Percentiles rank a stretch among this genome's conserved stretches.
Evolutionary conservation across 805 yeast genomes (phyloP).

Genomic region (Cyberlindnera misumaiensis): DNA sequence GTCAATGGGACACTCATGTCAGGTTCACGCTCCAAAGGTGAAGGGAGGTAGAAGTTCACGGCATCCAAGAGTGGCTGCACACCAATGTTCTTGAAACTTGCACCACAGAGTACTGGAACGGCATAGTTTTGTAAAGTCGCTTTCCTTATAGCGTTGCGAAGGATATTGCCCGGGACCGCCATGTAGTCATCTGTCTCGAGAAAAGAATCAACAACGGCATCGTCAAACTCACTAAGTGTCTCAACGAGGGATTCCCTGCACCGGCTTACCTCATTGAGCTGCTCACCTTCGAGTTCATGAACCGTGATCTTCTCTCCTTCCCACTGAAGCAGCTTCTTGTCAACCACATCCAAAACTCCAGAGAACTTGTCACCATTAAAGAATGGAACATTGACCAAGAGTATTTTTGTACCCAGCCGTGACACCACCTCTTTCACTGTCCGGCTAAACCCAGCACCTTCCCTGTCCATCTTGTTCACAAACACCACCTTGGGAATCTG

Average conservation of each 20-base stretch:
- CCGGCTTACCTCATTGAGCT: conserved; percentile 41
- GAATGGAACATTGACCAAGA: conserved; percentile 70
- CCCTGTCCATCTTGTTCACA: conserved; percentile 93
- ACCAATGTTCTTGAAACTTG: conserved; percentile 88
- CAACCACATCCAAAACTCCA: conserved; percentile 74
- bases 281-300: conserved; percentile 31
- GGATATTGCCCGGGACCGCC: conserved; percentile 46
- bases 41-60: conserved; percentile 68
- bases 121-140: conserved; percentile 54
- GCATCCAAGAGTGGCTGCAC: conserved; percentile 93
- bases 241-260: conserved; percentile 78
- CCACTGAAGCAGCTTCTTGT: conserved; percentile 50
- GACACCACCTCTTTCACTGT: conserved; percentile 80
- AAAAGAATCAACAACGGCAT: conserved; percentile 65
- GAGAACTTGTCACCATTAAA: conserved; percentile 45
- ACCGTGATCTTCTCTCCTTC: conserved; percentile 48
- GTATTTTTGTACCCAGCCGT: conserved; percentile 68
- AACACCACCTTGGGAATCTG: conserved; percentile 74
- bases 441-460: conserved; percentile 90
- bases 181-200: conserved; percentile 70
- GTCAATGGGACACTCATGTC: conserved; percentile 38
- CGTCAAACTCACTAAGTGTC: conserved; percentile 78
- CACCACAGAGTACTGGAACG: conserved; percentile 86
- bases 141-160: conserved; percentile 55
- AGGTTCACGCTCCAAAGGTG: conserved; percentile 67